Evolutionary conservation across 768 basidiomycete genomes (phyloP).

Genomic region (Pisolithus tinctorius): DNA sequence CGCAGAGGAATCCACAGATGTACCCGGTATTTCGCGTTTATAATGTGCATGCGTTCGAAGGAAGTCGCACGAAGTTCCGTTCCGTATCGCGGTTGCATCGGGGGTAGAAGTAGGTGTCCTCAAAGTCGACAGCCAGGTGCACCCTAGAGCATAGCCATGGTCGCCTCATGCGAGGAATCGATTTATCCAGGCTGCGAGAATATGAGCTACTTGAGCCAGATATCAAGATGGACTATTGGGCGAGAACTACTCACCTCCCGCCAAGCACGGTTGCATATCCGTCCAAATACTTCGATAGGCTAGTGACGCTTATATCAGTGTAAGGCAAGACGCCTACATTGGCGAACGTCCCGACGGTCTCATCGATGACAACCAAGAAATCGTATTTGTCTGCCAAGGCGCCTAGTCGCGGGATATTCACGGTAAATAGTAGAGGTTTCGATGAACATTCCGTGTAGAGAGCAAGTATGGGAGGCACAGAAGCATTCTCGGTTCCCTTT

Average conservation of each 20-base stretch:
- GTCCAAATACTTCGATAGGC: slow-evolving; percentile 93
- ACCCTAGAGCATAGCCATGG: slow-evolving; percentile 61
- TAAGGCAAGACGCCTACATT: slow-evolving; percentile 89
- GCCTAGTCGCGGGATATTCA: slow-evolving; percentile 72
- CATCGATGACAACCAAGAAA: slow-evolving; percentile 87
- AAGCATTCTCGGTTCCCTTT: slow-evolving; percentile 31
- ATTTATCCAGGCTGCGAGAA: slow-evolving; percentile 65
- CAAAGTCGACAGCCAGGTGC: slow-evolving; percentile 52
- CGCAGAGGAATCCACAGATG: slow-evolving; percentile 71
- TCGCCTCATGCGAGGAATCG: slow-evolving; percentile 70
- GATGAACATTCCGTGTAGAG: slow-evolving; percentile 94
- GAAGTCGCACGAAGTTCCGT: slow-evolving; percentile 95
- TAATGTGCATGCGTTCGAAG: slow-evolving; percentile 58
- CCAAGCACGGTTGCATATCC: slow-evolving; percentile 96
- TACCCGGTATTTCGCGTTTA: slow-evolving; percentile 80
- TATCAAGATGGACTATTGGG: neutral
- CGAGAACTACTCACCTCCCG: slow-evolving; percentile 60
- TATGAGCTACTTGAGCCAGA: neutral
- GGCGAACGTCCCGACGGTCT: slow-evolving; percentile 90
- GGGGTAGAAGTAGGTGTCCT: slow-evolving; percentile 85
- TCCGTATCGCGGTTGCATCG: slow-evolving; percentile 96
- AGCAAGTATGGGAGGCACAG: slow-evolving; percentile 59
- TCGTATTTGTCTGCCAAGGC: slow-evolving; percentile 79
- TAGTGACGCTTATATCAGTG: slow-evolving; percentile 86
- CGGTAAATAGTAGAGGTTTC: slow-evolving; percentile 85